Percentiles rank a stretch among this genome's conserved stretches.
Evolutionary conservation across 2,329 filamentous ascomycete species (phyloP).

Genomic region (Ceratocystis lukuohia): DNA sequence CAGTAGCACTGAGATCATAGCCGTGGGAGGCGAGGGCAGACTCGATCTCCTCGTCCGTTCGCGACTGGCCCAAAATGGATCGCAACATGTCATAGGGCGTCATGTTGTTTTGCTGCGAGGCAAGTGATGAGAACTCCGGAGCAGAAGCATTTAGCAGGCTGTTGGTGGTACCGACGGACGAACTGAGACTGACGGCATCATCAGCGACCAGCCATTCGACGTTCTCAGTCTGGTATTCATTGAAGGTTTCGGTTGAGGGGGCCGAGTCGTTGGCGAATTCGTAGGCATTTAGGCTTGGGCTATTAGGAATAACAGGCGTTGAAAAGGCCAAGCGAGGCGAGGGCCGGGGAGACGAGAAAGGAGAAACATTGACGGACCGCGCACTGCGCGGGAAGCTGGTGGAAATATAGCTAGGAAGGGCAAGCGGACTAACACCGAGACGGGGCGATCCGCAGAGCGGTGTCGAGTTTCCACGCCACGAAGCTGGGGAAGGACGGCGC

Average conservation of each 20-base stretch:
- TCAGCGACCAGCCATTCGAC: conserved; percentile 97
- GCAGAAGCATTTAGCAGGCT: conserved; percentile 66
- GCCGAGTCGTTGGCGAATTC: conserved; percentile 77
- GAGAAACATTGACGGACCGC: conserved; percentile 66
- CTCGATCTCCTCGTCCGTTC: conserved; percentile 89
- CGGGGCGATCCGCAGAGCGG: conserved; percentile 73
- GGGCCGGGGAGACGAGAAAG: conserved; percentile 85
- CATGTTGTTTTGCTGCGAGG: conserved; percentile 69
- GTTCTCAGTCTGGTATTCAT: conserved; percentile 83
- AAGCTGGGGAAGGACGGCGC: conserved; percentile 79
- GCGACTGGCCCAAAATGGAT: conserved; percentile 79
- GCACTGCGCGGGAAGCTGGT: conserved; percentile 64
- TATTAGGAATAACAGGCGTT: conserved; percentile 82
- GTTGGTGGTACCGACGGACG: conserved; percentile 51
- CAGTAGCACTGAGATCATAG: conserved; percentile 86
- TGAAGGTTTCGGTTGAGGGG: conserved; percentile 72
- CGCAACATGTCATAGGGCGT: conserved; percentile 95
- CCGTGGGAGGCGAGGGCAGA: conserved; percentile 75
- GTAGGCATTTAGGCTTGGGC: conserved; percentile 85
- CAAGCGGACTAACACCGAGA: conserved; percentile 66
- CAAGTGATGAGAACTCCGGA: conserved; percentile 54
- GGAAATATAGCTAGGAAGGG: conserved; percentile 70
- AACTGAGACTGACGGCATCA: conserved; percentile 66
- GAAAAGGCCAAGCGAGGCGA: conserved; percentile 84
- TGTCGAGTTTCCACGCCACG: conserved; percentile 76